Conservation (phyloP, 2,329 filamentous ascomycete genomes). For the Mariannaea sp. region DNA sequence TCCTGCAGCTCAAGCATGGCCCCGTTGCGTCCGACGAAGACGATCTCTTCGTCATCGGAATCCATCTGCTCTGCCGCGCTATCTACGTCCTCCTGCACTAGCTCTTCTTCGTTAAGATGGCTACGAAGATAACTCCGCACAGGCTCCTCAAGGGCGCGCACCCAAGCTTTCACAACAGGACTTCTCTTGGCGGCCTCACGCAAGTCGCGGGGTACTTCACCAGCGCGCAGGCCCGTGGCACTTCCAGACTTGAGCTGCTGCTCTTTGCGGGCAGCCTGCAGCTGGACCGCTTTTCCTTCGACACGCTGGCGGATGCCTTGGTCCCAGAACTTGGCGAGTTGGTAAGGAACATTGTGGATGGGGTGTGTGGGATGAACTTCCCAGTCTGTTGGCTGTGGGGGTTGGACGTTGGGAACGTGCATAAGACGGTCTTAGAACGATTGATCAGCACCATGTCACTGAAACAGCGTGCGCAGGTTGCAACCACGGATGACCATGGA, state of each 20-base stretch:
- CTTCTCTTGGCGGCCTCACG: constrained; percentile 79
- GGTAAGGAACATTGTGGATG: constrained; percentile 81
- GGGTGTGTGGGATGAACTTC: constrained; percentile 80
- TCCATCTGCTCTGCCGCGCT: constrained; percentile 50
- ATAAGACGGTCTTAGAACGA: constrained; percentile 74
- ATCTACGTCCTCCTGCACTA: constrained; percentile 29
- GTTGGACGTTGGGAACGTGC: constrained; percentile 82
- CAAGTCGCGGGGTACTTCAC: constrained; percentile 77
- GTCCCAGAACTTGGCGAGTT: constrained; percentile 87
- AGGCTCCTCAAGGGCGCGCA: constrained; percentile 84
- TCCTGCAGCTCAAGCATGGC: constrained; percentile 53
- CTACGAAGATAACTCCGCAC: constrained; percentile 76
- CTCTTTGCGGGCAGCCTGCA: constrained; percentile 51
- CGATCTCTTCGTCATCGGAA: constrained; percentile 78
- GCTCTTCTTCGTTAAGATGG: constrained; percentile 32
- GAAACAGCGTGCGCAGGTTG: background rate
- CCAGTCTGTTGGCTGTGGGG: constrained; percentile 83
- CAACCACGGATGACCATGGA: background rate
- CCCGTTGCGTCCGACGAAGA: constrained; percentile 78
- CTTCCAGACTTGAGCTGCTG: constrained; percentile 50
- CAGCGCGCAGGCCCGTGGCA: constrained; percentile 52
- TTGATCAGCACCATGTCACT: constrained; percentile 23
- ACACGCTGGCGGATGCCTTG: constrained; percentile 54
- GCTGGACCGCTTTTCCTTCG: constrained; percentile 51
- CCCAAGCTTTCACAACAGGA: constrained; percentile 76